phyloP scores from a whole-genome alignment of 163 green algal genomes.

The Scenedesmus sp. region DNA sequence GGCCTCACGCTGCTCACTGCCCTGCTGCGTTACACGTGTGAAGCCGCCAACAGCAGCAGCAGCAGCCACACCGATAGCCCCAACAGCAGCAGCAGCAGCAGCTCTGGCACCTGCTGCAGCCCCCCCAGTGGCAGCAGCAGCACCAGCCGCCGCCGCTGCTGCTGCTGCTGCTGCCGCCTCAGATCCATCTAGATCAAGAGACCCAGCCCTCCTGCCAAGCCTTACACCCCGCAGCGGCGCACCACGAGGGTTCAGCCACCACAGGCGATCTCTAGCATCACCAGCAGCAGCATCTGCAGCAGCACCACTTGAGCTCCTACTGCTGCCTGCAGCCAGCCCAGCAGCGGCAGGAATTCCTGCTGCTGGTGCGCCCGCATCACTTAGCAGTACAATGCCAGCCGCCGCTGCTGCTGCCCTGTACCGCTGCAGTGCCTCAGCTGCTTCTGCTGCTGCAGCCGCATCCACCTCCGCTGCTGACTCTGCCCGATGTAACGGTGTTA shows the following conservation, averaged over 20 bases:
- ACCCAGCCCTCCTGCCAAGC: conserved; percentile 10
- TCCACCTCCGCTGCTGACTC: conserved; percentile 35
- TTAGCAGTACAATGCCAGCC: conserved; percentile 6
- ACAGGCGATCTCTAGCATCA: not conserved
- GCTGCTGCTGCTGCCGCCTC: conserved; percentile 9
- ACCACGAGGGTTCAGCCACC: not conserved
- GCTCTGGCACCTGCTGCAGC: not conserved
- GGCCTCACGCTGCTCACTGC: not conserved
- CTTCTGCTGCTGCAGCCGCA: conserved; percentile 33
- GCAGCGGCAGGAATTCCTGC: not conserved
- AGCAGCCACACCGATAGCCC: not conserved
- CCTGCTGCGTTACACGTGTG: not conserved
- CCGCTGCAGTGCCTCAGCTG: not conserved
- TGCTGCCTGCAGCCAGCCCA: not conserved
- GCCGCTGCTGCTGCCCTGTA: conserved; percentile 20
- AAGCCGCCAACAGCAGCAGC: conserved; percentile 12
- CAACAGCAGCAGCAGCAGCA: not conserved
- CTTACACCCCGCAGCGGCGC: not conserved
- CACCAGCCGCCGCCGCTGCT: not conserved
- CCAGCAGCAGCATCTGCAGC: not conserved
- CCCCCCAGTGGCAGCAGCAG: not conserved
- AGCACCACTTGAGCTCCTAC: not conserved
- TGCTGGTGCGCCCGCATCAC: not conserved
- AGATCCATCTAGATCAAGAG: not conserved
- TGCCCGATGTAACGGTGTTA: not conserved